phyloP scores from a whole-genome alignment of 805 yeast species.

The Pichia paraexigua region DNA sequence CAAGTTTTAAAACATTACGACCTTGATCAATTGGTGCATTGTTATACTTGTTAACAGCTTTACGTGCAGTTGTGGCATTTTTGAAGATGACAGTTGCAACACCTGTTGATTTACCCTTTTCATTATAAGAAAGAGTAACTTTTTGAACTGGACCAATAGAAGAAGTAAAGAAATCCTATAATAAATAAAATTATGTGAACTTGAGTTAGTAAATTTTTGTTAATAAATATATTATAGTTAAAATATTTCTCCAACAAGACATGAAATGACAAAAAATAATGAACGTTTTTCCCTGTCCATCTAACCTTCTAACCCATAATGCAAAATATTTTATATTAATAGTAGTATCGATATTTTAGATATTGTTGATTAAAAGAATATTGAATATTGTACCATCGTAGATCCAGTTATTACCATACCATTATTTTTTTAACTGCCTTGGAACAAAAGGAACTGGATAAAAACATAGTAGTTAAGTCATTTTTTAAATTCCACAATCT shows the following conservation, averaged over 20 bases:
- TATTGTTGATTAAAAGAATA: not conserved
- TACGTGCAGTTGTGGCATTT: slow-evolving; percentile 58
- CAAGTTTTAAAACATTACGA: slow-evolving; percentile 62
- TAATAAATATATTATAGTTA: not conserved
- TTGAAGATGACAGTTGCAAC: slow-evolving; percentile 80
- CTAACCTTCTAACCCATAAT: not conserved
- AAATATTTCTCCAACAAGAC: not conserved
- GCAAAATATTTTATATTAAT: not conserved
- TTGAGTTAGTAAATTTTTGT: slow-evolving; percentile 15
- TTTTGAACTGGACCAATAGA: slow-evolving; percentile 80
- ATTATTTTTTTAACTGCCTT: not conserved
- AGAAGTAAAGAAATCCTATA: slow-evolving; percentile 78
- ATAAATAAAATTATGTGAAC: not conserved
- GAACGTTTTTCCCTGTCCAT: not conserved
- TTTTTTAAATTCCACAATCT: not conserved
- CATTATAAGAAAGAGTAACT: slow-evolving; percentile 71
- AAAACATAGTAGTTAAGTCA: not conserved
- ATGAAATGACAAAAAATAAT: not conserved
- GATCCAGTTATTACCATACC: not conserved
- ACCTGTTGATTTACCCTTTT: slow-evolving; percentile 86
- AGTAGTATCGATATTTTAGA: not conserved
- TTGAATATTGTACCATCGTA: not conserved
- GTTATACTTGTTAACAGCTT: slow-evolving; percentile 77
- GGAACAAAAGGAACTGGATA: not conserved
- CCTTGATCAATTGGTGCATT: slow-evolving; percentile 94